Evolutionary conservation across 2,329 filamentous ascomycete species (phyloP).

Genomic region (Geoglossum cookeanum): DNA sequence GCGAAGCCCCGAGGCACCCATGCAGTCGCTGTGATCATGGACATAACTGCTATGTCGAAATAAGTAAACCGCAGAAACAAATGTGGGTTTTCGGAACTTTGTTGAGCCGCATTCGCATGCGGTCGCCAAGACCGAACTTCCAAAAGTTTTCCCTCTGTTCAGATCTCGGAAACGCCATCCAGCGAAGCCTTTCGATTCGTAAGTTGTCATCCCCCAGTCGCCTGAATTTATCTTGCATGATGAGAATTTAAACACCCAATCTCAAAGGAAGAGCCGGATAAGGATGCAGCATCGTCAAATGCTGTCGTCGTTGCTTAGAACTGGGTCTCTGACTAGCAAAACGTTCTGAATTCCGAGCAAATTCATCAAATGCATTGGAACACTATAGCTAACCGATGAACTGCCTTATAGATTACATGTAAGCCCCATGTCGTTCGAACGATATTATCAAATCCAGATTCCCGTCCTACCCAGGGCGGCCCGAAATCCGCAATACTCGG

Average conservation of each 20-base stretch:
- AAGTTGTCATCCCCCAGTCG: neutral
- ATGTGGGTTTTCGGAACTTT: neutral
- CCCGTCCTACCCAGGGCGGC: too few relatives aligned
- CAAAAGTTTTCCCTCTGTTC: neutral
- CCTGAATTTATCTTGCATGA: neutral
- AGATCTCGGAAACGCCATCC: neutral
- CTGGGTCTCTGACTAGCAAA: conserved; percentile 1
- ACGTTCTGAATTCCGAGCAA: neutral
- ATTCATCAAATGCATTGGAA: neutral
- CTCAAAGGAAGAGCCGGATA: conserved; percentile 1
- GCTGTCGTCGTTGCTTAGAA: conserved; percentile 1
- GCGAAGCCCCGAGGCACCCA: conserved; percentile 65
- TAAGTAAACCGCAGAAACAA: neutral
- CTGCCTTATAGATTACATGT: too few relatives aligned
- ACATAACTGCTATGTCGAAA: conserved; percentile 1
- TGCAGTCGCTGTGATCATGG: conserved; percentile 55
- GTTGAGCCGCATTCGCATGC: neutral
- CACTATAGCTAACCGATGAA: neutral
- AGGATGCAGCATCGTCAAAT: conserved; percentile 3
- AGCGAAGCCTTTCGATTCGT: neutral
- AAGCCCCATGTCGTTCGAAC: too few relatives aligned
- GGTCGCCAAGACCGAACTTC: neutral
- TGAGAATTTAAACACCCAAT: neutral
- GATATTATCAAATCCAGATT: too few relatives aligned
- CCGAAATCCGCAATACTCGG: too few relatives aligned